These are phyloP conservation scores for Drosera spatulata DNA, from an alignment of 179 eudicot genomes.

Conservation along the genomic window DNA sequence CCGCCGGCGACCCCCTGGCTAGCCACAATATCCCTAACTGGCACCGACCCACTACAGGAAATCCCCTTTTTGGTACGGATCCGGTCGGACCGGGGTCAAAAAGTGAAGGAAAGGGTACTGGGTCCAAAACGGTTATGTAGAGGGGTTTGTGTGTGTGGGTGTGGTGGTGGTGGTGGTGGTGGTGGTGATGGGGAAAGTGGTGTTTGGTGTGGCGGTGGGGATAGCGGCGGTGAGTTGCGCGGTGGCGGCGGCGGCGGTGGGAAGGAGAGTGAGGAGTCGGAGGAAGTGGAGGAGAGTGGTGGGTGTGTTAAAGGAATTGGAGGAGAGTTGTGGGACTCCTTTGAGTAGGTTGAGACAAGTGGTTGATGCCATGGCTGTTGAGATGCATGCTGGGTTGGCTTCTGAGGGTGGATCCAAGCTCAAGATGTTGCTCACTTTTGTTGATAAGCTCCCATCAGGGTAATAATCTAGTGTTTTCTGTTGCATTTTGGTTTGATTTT, in stretches of 20 bases:
- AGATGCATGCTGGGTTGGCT: conserved; percentile 98
- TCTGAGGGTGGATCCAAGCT: conserved; percentile 96
- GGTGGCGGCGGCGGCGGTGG: conserved; percentile 66
- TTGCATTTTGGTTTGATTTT: neutral
- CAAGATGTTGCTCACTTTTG: conserved; percentile 87
- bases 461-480: conserved; percentile 6
- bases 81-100: conserved; percentile 7
- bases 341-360: conserved; percentile 65
- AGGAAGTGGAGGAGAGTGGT: conserved; percentile 53
- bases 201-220: conserved; percentile 47
- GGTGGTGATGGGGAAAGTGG: conserved; percentile 62
- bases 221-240: conserved; percentile 55
- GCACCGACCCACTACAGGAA: conserved; percentile 7
- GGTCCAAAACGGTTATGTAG: neutral
- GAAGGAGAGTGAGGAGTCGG: conserved; percentile 43
- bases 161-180: too few relatives aligned
- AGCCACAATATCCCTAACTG: conserved; percentile 9
- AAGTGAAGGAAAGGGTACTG: conserved; percentile 5
- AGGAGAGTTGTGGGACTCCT: conserved; percentile 51
- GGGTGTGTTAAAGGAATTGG: conserved; percentile 49
- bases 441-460: conserved; percentile 79
- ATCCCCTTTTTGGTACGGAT: conserved; percentile 2
- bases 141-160: neutral
- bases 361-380: conserved; percentile 97
- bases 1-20: too few relatives aligned